These are phyloP conservation scores for Aspergillus unguis DNA, from an alignment of 2,329 filamentous ascomycete genomes.

Conservation along the genomic window DNA sequence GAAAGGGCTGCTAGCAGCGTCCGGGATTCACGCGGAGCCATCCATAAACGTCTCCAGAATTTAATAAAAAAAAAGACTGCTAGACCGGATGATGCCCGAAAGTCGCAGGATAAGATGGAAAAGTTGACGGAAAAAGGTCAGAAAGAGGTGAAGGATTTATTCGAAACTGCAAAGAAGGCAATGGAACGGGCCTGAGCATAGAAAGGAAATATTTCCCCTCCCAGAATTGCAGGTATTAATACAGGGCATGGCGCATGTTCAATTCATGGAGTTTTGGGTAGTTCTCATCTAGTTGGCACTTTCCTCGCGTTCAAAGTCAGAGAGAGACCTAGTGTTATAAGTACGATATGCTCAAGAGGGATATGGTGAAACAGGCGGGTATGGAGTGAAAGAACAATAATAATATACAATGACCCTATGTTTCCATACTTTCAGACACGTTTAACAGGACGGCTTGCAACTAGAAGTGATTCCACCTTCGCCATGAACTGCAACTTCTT, in stretches of 20 bases:
- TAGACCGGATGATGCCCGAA: conserved; percentile 45
- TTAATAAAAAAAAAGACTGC: conserved; percentile 44
- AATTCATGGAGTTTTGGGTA: no score
- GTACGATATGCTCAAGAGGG: neutral
- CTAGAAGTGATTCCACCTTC: conserved; percentile 38
- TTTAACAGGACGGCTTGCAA: conserved; percentile 27
- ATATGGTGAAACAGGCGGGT: neutral
- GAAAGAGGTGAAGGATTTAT: conserved; percentile 46
- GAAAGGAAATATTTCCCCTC: neutral
- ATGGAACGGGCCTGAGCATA: conserved; percentile 33
- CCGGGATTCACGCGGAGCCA: conserved; percentile 41
- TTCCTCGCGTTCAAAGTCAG: neutral
- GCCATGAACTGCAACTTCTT: conserved; percentile 37
- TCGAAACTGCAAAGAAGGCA: conserved; percentile 40
- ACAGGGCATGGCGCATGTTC: no score
- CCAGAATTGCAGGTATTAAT: no score
- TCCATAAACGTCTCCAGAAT: conserved; percentile 46
- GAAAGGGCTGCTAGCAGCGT: conserved; percentile 42
- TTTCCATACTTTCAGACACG: conserved; percentile 17
- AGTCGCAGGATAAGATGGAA: conserved; percentile 48
- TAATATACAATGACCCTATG: conserved; percentile 13
- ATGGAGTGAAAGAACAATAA: neutral
- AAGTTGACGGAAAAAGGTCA: conserved; percentile 46
- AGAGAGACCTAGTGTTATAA: neutral
- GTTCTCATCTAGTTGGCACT: neutral